These are phyloP conservation scores for Cephaloascus fragrans DNA, from an alignment of 805 yeast genomes.

Conservation along the genomic window DNA sequence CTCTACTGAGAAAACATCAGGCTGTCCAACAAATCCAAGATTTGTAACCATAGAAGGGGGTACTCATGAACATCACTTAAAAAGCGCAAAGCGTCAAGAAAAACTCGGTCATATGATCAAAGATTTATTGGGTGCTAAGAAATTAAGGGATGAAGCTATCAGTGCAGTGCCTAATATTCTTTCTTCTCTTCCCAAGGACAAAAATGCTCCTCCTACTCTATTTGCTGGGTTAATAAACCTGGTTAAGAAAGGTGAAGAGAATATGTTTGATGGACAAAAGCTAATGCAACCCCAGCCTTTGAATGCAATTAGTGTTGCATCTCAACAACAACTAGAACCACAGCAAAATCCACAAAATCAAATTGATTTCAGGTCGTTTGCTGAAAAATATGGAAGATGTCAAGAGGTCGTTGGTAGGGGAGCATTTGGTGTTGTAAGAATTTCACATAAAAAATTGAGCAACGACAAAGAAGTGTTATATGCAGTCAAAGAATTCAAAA, in stretches of 20 bases:
- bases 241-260: slow-evolving; percentile 26
- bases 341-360: slow-evolving; percentile 6
- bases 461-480: slow-evolving; percentile 40
- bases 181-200: slow-evolving; percentile 11
- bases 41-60: slow-evolving; percentile 59
- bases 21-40: slow-evolving; percentile 25
- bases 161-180: slow-evolving; percentile 65
- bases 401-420: slow-evolving; percentile 94
- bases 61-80: slow-evolving; percentile 69
- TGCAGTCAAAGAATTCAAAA: slow-evolving; percentile 84
- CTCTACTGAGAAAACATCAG: slow-evolving; percentile 2
- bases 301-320: slow-evolving; percentile 5
- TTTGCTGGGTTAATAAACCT: slow-evolving; percentile 60
- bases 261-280: slow-evolving; percentile 12
- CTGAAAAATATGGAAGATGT: slow-evolving; percentile 87
- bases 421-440: slow-evolving; percentile 86
- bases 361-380: slow-evolving; percentile 48
- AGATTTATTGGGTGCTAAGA: slow-evolving; percentile 66
- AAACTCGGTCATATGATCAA: slow-evolving; percentile 66
- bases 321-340: slow-evolving; percentile 3
- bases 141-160: slow-evolving; percentile 59
- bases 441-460: slow-evolving; percentile 60
- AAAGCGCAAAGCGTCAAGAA: slow-evolving; percentile 71
- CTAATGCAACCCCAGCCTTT: slow-evolving; percentile 10
- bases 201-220: slow-evolving; percentile 54